phyloP scores from a whole-genome alignment of 1,284 basidiomycete genomes.

The Pascua guehoae region DNA sequence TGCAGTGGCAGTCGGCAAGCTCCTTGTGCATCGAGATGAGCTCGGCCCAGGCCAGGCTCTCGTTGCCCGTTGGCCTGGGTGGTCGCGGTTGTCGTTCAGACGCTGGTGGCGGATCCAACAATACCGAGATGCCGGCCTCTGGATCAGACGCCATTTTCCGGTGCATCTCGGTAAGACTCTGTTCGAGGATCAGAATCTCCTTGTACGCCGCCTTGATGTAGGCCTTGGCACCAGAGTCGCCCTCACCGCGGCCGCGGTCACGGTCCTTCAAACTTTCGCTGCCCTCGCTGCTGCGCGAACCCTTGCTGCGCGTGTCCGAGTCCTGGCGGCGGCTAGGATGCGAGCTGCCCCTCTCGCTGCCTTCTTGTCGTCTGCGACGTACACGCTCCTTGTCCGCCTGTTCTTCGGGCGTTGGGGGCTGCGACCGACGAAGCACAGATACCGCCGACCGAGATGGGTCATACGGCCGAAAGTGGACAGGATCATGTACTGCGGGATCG shows the following conservation, averaged over 20 bases:
- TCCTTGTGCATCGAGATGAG: conserved; percentile 47
- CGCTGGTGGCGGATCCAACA: conserved; percentile 21
- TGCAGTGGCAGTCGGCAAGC: conserved; percentile 82
- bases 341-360: conserved; percentile 41
- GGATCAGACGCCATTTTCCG: conserved; percentile 46
- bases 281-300: conserved; percentile 48
- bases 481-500: conserved; percentile 55
- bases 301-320: conserved; percentile 39
- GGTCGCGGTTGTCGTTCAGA: conserved; percentile 14
- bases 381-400: conserved; percentile 47
- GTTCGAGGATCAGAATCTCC: conserved; percentile 45
- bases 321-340: conserved; percentile 24
- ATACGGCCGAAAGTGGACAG: conserved; percentile 23
- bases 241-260: conserved; percentile 43
- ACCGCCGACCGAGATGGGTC: conserved; percentile 3
- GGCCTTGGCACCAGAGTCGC: conserved; percentile 49
- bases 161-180: conserved; percentile 48
- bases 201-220: conserved; percentile 47
- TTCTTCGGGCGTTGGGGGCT: conserved; percentile 33
- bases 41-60: conserved; percentile 44
- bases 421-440: conserved; percentile 17
- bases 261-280: conserved; percentile 50
- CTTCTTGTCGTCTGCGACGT: conserved; percentile 43
- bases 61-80: conserved; percentile 16
- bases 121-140: conserved; percentile 33